Percentiles rank a stretch among this genome's conserved stretches.
These are phyloP conservation scores for Aspergillus sergii DNA, from an alignment of 2,329 filamentous ascomycete genomes.

Conservation along the genomic window DNA sequence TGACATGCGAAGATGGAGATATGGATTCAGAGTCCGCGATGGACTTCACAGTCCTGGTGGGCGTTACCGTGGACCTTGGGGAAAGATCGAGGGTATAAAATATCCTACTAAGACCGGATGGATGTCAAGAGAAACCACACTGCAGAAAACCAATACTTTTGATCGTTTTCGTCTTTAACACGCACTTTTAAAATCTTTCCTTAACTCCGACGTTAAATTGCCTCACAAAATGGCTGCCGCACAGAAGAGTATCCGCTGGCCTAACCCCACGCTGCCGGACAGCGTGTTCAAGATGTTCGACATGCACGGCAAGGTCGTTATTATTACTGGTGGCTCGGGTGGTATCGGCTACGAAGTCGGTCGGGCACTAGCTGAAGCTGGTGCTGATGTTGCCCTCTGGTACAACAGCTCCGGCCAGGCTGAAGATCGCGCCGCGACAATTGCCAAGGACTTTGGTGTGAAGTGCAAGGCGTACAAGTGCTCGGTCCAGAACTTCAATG, in stretches of 20 bases:
- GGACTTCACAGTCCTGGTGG: neutral
- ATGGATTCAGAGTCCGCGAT: neutral
- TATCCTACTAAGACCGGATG: neutral
- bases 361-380: constrained; percentile 40
- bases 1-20: neutral
- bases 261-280: neutral
- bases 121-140: neutral
- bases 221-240: neutral
- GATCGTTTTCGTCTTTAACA: fast-evolving
- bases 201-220: neutral
- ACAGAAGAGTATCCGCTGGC: neutral
- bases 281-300: neutral
- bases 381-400: constrained; percentile 40
- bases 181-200: neutral
- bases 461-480: neutral
- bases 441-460: neutral
- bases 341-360: neutral
- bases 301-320: constrained; percentile 14
- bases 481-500: neutral
- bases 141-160: neutral
- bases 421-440: neutral
- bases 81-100: neutral
- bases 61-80: neutral
- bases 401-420: constrained; percentile 17
- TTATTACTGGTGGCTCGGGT: constrained; percentile 14